Percentiles rank a stretch among this genome's conserved stretches.
These are phyloP conservation scores for Zoysia japonica DNA, from an alignment of 176 grass and related monocot genomes.

Conservation along the genomic window DNA sequence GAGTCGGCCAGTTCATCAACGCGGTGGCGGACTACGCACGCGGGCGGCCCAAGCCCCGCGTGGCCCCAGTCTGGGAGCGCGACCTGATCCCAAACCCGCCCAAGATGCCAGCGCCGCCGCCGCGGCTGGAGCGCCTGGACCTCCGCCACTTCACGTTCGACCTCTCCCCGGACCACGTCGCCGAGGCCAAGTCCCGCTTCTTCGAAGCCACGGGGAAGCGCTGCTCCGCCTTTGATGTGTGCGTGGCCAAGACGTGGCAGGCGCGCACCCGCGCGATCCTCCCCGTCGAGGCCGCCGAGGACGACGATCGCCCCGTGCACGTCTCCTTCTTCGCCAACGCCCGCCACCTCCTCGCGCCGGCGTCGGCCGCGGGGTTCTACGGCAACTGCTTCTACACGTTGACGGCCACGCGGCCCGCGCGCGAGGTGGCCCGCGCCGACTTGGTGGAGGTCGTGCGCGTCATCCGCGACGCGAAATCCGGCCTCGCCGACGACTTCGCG, in stretches of 20 bases:
- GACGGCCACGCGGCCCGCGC: conserved; percentile 36
- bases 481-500: conserved; percentile 55
- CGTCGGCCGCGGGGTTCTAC: conserved; percentile 52
- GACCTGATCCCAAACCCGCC: conserved; percentile 74
- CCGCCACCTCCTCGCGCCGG: conserved; percentile 55
- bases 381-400: conserved; percentile 97
- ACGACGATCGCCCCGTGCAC: conserved; percentile 39
- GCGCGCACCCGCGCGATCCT: conserved; percentile 63
- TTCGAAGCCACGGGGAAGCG: conserved; percentile 53
- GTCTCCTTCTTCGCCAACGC: conserved; percentile 88
- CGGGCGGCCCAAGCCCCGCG: conserved; percentile 22
- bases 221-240: conserved; percentile 86
- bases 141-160: conserved; percentile 57
- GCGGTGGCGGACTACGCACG: conserved; percentile 72
- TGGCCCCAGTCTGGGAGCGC: conserved; percentile 63
- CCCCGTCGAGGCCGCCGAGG: background rate
- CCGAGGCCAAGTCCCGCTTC: conserved; percentile 57
- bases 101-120: conserved; percentile 41
- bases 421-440: conserved; percentile 33
- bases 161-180: conserved; percentile 43
- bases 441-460: conserved; percentile 60
- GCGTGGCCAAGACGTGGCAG: conserved; percentile 77
- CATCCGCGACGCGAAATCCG: conserved; percentile 65
- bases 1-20: conserved; percentile 81
- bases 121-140: conserved; percentile 44